Conservation (phyloP, 768 basidiomycete species). For the Mycena galericulata region DNA sequence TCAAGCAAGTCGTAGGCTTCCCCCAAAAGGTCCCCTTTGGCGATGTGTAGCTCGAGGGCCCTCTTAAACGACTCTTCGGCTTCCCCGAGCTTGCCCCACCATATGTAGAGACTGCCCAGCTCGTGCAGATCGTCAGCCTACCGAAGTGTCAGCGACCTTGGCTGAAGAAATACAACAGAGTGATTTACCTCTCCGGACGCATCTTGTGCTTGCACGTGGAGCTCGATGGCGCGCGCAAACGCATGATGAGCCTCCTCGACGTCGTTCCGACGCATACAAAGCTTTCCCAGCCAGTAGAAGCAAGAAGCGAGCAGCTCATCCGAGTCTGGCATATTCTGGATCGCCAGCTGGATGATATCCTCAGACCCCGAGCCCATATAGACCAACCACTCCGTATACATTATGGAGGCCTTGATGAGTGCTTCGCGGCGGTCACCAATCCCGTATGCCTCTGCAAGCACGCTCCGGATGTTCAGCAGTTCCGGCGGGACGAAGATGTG, state of each 20-base stretch:
- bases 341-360: conserved; percentile 34
- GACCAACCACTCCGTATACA: conserved; percentile 31
- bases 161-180: background rate
- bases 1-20: conserved; percentile 31
- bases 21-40: conserved; percentile 7
- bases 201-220: conserved; percentile 27
- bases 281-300: conserved; percentile 33
- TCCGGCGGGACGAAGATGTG: conserved; percentile 32
- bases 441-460: conserved; percentile 28
- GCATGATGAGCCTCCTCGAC: conserved; percentile 27
- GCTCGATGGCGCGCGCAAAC: conserved; percentile 19
- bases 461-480: conserved; percentile 31
- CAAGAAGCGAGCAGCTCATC: conserved; percentile 24
- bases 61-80: conserved; percentile 27
- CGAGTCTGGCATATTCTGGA: conserved; percentile 23
- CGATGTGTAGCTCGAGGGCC: conserved; percentile 26
- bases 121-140: conserved; percentile 32
- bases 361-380: conserved; percentile 34
- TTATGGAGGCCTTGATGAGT: conserved; percentile 29
- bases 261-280: conserved; percentile 34
- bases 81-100: conserved; percentile 31
- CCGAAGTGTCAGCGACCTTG: background rate
- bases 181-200: conserved; percentile 24
- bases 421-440: conserved; percentile 27
- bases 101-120: conserved; percentile 29